Conservation (phyloP, 108 stramenopile genomes). For the Fistulifera pelliculosa region DNA sequence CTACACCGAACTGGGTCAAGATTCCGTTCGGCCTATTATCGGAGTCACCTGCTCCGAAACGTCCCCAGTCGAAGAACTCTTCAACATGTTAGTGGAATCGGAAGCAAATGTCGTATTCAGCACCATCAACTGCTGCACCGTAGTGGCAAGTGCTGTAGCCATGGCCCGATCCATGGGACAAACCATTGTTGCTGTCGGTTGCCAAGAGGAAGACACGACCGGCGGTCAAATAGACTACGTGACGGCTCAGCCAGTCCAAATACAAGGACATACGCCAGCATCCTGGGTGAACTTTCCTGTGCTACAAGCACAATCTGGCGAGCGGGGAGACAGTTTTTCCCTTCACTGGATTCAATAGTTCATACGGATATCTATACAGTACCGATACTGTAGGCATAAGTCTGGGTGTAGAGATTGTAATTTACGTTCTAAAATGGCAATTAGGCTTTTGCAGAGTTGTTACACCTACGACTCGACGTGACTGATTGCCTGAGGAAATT, state of each 20-base stretch:
- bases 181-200: background rate
- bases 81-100: background rate
- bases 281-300: slow-evolving; percentile 6
- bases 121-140: slow-evolving; percentile 1
- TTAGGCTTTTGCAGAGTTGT: no score
- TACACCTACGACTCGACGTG: no score
- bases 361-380: background rate
- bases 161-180: background rate
- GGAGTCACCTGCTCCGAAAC: background rate
- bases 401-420: no score
- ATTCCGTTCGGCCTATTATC: background rate
- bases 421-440: no score
- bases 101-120: slow-evolving; percentile 1
- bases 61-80: background rate
- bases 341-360: slow-evolving; percentile 2
- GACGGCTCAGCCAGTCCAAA: background rate
- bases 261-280: background rate
- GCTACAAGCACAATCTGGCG: background rate
- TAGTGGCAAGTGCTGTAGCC: background rate
- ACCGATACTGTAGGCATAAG: no score
- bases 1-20: background rate
- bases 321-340: slow-evolving; percentile 3
- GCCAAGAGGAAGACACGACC: background rate
- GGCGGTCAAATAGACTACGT: background rate
- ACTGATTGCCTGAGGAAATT: no score